Evolutionary conservation across 345 rosid genomes (phyloP).

Genomic region (Brassica carinata): DNA sequence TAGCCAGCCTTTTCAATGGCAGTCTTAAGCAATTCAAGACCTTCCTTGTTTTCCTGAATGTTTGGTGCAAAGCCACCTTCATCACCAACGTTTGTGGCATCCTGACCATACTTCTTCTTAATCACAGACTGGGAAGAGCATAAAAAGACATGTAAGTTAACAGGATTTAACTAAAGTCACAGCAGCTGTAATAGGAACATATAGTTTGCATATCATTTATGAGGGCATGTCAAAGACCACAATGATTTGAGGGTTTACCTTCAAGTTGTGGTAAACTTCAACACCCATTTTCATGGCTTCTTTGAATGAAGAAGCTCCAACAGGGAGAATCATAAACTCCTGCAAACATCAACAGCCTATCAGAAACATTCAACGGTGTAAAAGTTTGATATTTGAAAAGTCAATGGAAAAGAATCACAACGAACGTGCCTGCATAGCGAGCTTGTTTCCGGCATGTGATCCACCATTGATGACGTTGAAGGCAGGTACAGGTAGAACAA

Average conservation of each 20-base stretch:
- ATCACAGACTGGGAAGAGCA: conserved; percentile 35
- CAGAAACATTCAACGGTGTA: not conserved
- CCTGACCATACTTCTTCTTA: conserved; percentile 90
- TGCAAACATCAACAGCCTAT: conserved; percentile 25
- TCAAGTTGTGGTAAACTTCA: conserved; percentile 91
- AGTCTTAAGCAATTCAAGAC: conserved; percentile 87
- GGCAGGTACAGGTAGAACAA: conserved; percentile 97
- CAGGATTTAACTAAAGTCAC: not conserved
- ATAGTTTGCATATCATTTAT: not conserved
- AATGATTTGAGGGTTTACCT: conserved; percentile 48
- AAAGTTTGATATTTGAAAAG: not conserved
- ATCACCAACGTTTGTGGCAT: conserved; percentile 98
- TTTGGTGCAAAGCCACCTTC: conserved; percentile 99
- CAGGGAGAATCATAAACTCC: conserved; percentile 99
- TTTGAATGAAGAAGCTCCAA: conserved; percentile 85
- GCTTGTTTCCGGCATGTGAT: conserved; percentile 98
- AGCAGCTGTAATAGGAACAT: not conserved
- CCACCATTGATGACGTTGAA: conserved; percentile 99
- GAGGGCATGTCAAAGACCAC: not conserved
- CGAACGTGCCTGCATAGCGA: conserved; percentile 82
- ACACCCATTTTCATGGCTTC: conserved; percentile 99
- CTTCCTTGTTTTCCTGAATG: conserved; percentile 99
- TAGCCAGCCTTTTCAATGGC: conserved; percentile 96
- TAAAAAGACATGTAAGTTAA: not conserved
- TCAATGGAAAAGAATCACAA: not conserved